Conservation (phyloP, 2,329 filamentous ascomycete genomes). For the Beauveria sp. region DNA sequence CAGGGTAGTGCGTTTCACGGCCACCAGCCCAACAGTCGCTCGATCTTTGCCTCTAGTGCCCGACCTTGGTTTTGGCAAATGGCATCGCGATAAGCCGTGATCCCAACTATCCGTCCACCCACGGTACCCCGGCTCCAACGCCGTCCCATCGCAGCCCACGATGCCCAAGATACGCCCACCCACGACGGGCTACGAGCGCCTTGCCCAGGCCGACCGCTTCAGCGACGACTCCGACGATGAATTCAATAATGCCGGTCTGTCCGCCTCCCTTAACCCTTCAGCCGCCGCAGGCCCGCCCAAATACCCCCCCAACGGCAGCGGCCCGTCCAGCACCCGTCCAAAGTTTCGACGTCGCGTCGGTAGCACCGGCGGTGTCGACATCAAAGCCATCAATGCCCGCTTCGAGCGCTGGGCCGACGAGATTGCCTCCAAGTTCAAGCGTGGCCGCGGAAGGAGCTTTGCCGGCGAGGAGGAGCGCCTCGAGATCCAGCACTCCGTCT, state of each 20-base stretch:
- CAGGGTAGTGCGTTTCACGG: neutral
- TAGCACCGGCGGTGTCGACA: slow-evolving; percentile 85
- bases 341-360: slow-evolving; percentile 40
- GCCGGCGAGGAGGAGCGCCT: slow-evolving; percentile 71
- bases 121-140: neutral
- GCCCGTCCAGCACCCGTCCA: slow-evolving; percentile 39
- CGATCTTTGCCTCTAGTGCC: no score
- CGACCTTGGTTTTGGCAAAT: neutral
- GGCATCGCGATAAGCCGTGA: slow-evolving; percentile 5
- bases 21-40: neutral
- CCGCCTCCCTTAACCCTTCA: slow-evolving; percentile 48
- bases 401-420: slow-evolving; percentile 96
- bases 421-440: slow-evolving; percentile 95
- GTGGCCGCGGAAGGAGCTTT: slow-evolving; percentile 65
- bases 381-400: slow-evolving; percentile 95
- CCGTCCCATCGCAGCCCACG: slow-evolving; percentile 17
- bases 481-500: slow-evolving; percentile 96
- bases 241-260: slow-evolving; percentile 43
- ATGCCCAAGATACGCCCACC: slow-evolving; percentile 64
- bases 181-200: slow-evolving; percentile 76
- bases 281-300: slow-evolving; percentile 41
- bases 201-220: slow-evolving; percentile 72
- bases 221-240: slow-evolving; percentile 65
- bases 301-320: slow-evolving; percentile 55
- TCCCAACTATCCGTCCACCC: neutral